phyloP scores from a whole-genome alignment of 768 basidiomycete genomes.

The Suillus cothurnatus region DNA sequence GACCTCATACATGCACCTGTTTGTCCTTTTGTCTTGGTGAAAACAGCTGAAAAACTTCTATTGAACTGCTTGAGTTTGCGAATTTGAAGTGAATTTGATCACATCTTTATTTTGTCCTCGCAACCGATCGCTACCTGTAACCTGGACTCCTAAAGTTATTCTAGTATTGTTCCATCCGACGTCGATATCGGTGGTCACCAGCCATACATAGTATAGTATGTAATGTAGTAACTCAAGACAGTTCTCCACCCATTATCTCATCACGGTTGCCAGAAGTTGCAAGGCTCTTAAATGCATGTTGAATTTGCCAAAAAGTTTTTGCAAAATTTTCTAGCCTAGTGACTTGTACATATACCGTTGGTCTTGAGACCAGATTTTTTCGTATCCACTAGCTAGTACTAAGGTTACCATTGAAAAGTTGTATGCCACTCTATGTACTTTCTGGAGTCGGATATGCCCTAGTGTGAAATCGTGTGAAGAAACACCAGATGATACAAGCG shows the following conservation, averaged over 20 bases:
- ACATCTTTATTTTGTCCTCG: background rate
- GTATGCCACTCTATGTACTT: background rate
- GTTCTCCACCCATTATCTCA: background rate
- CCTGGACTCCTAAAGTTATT: background rate
- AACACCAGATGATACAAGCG: background rate
- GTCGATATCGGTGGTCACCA: background rate
- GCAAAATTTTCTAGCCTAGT: background rate
- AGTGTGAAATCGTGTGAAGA: background rate
- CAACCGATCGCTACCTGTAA: constrained; percentile 1
- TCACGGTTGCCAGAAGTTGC: background rate
- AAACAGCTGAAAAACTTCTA: background rate
- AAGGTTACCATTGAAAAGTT: background rate
- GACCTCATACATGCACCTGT: background rate
- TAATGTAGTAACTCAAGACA: background rate
- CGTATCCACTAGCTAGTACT: background rate
- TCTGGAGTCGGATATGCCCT: background rate
- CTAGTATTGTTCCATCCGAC: background rate
- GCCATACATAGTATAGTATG: background rate
- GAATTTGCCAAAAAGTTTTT: constrained; percentile 1
- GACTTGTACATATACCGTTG: background rate
- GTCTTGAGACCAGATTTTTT: background rate
- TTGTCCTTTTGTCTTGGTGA: background rate
- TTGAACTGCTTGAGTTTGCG: background rate
- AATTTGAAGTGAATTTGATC: constrained; percentile 2
- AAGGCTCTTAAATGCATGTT: background rate